Conservation (phyloP, 106 monocot species). For the Allium fistulosum region DNA sequence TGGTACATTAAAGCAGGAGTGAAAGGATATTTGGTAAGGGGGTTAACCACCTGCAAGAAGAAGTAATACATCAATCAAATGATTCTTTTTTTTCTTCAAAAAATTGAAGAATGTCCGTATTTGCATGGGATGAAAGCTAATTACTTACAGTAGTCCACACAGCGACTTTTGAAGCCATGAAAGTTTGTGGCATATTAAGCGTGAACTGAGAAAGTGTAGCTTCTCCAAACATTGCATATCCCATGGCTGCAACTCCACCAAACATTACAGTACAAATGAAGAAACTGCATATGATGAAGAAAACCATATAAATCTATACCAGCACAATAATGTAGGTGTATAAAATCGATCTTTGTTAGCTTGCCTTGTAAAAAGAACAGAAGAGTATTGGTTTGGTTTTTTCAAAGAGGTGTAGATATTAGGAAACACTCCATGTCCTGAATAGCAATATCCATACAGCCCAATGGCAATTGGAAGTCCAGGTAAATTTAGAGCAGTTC, state of each 20-base stretch:
- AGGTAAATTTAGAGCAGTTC: slow-evolving; percentile 39
- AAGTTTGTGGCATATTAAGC: slow-evolving; percentile 76
- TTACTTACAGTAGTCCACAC: slow-evolving; percentile 87
- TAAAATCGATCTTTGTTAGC: neutral
- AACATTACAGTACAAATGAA: slow-evolving; percentile 61
- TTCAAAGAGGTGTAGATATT: slow-evolving; percentile 92
- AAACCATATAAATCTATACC: no score
- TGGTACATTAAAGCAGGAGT: neutral
- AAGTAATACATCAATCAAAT: neutral
- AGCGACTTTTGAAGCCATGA: slow-evolving; percentile 66
- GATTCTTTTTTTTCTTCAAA: neutral
- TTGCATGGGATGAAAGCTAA: neutral
- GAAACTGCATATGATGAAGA: slow-evolving; percentile 34
- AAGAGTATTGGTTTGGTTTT: slow-evolving; percentile 60
- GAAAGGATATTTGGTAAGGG: slow-evolving; percentile 96
- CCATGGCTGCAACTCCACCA: slow-evolving; percentile 58
- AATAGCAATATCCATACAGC: slow-evolving; percentile 79
- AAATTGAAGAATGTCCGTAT: no score
- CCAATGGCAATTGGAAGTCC: slow-evolving; percentile 81
- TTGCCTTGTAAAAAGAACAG: slow-evolving; percentile 76
- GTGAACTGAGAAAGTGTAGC: slow-evolving; percentile 84
- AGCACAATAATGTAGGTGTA: no score
- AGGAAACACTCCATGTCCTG: slow-evolving; percentile 90
- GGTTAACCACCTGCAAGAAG: slow-evolving; percentile 88
- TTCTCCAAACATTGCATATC: slow-evolving; percentile 84